Evolutionary conservation across 2,329 filamentous ascomycete species (phyloP).

Genomic region (Ophiostoma novo-ulmi): DNA sequence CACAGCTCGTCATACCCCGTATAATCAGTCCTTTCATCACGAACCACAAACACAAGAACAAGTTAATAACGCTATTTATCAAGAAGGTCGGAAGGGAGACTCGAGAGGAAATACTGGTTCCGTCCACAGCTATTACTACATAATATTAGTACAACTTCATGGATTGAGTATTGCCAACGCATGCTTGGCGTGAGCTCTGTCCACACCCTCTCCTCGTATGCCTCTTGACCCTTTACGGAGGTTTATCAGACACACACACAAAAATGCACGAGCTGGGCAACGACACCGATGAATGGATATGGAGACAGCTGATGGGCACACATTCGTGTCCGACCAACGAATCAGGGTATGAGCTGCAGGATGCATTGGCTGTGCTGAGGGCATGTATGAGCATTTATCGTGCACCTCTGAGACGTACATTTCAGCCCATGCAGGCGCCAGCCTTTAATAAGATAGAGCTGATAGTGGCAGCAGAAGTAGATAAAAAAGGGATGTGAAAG

Average conservation of each 20-base stretch:
- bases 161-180: slow-evolving; percentile 4
- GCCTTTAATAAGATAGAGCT: slow-evolving; percentile 16
- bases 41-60: neutral
- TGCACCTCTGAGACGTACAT: slow-evolving; percentile 1
- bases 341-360: neutral
- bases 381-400: neutral
- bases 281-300: neutral
- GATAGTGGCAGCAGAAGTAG: neutral
- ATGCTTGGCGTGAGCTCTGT: neutral
- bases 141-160: neutral
- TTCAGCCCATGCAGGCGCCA: slow-evolving; percentile 23
- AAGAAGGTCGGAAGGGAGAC: too few species aligned
- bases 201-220: neutral
- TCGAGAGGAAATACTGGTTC: neutral
- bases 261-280: neutral
- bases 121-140: neutral
- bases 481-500: neutral
- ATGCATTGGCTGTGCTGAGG: neutral
- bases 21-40: slow-evolving; percentile 9
- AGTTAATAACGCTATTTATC: neutral
- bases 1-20: slow-evolving; percentile 1
- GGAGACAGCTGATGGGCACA: neutral
- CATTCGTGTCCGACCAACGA: slow-evolving; percentile 10
- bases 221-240: neutral
- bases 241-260: neutral